A percentile compares a stretch with the other conserved stretches of the same genome.
These are phyloP conservation scores for Magnusiomyces tetraspermus DNA, from an alignment of 1,139 yeast genomes.

Conservation along the genomic window DNA sequence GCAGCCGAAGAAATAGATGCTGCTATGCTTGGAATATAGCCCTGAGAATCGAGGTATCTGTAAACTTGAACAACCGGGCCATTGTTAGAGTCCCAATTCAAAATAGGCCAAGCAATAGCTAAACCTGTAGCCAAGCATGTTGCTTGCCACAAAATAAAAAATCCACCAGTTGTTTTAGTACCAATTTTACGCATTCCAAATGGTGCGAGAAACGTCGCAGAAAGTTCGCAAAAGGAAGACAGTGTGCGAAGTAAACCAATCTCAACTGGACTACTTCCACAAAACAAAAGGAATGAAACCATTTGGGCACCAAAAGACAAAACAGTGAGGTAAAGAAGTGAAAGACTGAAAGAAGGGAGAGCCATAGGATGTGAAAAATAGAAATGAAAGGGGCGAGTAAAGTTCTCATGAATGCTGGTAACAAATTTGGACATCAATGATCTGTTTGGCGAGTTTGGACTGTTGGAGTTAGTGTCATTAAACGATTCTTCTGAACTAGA, in stretches of 20 bases:
- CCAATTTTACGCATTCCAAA: slow-evolving; percentile 22
- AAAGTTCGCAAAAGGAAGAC: slow-evolving; percentile 28
- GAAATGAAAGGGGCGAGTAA: slow-evolving; percentile 27
- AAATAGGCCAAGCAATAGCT: slow-evolving; percentile 8
- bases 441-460: not conserved
- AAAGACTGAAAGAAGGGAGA: slow-evolving; percentile 37
- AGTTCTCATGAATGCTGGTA: not conserved
- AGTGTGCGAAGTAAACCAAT: slow-evolving; percentile 29
- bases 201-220: slow-evolving; percentile 30
- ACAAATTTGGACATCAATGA: not conserved
- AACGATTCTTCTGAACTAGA: not conserved
- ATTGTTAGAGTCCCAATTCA: not conserved
- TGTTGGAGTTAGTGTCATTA: not conserved
- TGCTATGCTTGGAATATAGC: not conserved
- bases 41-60: not conserved
- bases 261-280: slow-evolving; percentile 26
- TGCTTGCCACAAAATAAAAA: slow-evolving; percentile 25
- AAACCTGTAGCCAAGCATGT: slow-evolving; percentile 16
- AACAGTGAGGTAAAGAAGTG: slow-evolving; percentile 31
- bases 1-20: not conserved
- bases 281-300: slow-evolving; percentile 28
- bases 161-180: slow-evolving; percentile 27
- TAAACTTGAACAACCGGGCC: not conserved
- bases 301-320: slow-evolving; percentile 33
- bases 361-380: slow-evolving; percentile 44